Base-by-base conservation (phyloP, 305 asterid genomes). In the Rubia peregrina region DNA sequence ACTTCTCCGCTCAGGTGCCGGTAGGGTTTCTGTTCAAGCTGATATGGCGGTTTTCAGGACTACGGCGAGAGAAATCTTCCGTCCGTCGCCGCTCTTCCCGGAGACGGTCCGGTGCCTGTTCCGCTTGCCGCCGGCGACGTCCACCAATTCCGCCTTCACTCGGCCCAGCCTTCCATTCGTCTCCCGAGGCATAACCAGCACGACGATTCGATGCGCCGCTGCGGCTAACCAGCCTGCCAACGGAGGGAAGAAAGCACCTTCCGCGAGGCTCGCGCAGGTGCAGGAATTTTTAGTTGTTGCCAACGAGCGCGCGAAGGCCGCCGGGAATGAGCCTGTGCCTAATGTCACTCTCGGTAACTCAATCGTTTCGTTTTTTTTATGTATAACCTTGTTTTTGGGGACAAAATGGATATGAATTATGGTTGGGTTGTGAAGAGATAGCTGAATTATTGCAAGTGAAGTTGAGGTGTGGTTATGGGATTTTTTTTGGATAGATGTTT, bases 301-400 rank as follows among this genome's bases (percentile, higher is more conserved):
- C 9, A 82, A 80, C 73, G 96, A 92, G 76, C 87, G 93, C 26
- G 86, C 86, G 80, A 80, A 87, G 79, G 93, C 84, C 24, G 96
- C 92, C 2, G 94, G 95, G 16, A 64, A 75, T 56, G 88, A 87
- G 73, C 89, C 90, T 59, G 80, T 87, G 33, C 98, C 98, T 40
- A 84, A 86, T 79, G 85, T 93, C 73, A 81, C 86, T 30, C 75
- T 89, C 4, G 96, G 97, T 92, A 88, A 71, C 26, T 44, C 70
- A 60, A 57, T 26, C 30, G 26, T 53, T 74, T 63, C 0, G 14
- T 38, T 51, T 61, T 14, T 36, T 67, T 21, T n/a, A 26, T n/a
- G 11, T 40, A 30, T 41, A 9, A 0, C 61, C 61, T 4, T 46
- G 14, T 49, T n/a, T 16, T 51, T 68, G 67, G 3, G 3, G 3